A percentile compares a stretch with the other conserved stretches of the same genome.
These are phyloP conservation scores for Apiospora sp. DNA, from an alignment of 2,329 filamentous ascomycete species.

Conservation along the genomic window DNA sequence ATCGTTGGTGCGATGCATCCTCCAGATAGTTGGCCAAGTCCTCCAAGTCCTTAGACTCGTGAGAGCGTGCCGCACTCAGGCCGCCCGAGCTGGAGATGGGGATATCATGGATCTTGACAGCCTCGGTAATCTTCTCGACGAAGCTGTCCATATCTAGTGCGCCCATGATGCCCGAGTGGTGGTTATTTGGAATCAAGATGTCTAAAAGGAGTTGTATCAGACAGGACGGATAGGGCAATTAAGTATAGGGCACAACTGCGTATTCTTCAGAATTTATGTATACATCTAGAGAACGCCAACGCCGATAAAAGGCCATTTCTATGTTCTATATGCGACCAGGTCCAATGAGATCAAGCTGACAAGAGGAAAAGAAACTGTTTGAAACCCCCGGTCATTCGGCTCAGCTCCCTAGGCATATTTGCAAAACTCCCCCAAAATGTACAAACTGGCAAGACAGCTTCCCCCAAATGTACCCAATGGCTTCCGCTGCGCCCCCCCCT, in stretches of 20 bases:
- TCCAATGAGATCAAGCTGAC: background rate
- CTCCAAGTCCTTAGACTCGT: conserved; percentile 27
- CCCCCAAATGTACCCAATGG: background rate
- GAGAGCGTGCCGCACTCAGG: conserved; percentile 21
- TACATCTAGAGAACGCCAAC: background rate
- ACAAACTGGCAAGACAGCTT: background rate
- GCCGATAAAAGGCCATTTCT: background rate
- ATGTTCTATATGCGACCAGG: background rate
- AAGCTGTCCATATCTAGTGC: conserved; percentile 30
- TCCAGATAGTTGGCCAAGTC: conserved; percentile 31
- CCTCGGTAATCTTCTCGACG: conserved; percentile 33
- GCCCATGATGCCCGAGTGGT: background rate
- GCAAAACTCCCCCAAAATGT: background rate
- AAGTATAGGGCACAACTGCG: background rate
- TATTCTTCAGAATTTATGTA: background rate
- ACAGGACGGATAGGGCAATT: background rate
- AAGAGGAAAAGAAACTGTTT: background rate
- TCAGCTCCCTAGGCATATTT: conserved; percentile 5
- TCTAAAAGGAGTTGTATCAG: conserved; percentile 26
- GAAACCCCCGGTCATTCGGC: background rate
- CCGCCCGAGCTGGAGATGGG: conserved; percentile 23
- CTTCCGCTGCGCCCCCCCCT: conserved; percentile 19
- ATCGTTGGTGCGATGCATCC: conserved; percentile 24
- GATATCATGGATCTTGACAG: conserved; percentile 35
- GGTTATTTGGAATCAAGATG: background rate